These are phyloP conservation scores for Chaetomium fimeti DNA, from an alignment of 495 filamentous ascomycete genomes.

Conservation along the genomic window DNA sequence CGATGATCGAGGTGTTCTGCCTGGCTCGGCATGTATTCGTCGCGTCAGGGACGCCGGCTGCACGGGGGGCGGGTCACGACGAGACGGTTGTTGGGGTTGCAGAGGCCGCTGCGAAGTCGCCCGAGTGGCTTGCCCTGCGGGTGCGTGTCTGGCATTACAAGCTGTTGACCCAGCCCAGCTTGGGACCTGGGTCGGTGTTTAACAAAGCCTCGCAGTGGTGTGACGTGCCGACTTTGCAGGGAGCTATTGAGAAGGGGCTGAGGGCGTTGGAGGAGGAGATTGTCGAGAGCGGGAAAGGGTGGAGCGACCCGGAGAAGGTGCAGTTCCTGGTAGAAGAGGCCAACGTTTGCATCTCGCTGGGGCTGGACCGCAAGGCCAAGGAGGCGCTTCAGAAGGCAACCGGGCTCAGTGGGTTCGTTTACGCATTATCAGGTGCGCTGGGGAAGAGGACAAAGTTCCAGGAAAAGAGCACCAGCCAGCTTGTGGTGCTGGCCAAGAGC, in stretches of 20 bases:
- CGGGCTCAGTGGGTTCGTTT: conserved; percentile 64
- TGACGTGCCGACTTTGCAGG: conserved; percentile 51
- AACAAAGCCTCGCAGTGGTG: conserved; percentile 47
- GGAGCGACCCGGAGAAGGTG: conserved; percentile 48
- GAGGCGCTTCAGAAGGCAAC: conserved; percentile 67
- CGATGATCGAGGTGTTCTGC: conserved; percentile 75
- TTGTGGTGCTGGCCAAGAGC: conserved; percentile 89
- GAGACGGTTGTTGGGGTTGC: conserved; percentile 1
- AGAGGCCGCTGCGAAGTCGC: conserved; percentile 24
- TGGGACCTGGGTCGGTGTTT: conserved; percentile 54
- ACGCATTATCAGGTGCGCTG: conserved; percentile 78
- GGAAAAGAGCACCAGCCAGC: conserved; percentile 80
- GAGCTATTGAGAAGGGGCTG: conserved; percentile 49
- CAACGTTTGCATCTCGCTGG: conserved; percentile 79
- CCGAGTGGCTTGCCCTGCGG: conserved; percentile 59
- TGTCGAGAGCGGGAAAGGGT: conserved; percentile 28
- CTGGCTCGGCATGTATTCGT: conserved; percentile 70
- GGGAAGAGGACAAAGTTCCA: conserved; percentile 95
- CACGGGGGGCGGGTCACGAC: conserved; percentile 12
- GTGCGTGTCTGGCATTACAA: conserved; percentile 85
- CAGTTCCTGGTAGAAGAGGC: conserved; percentile 77
- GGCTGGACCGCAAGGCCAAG: conserved; percentile 72
- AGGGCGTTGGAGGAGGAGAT: conserved; percentile 46
- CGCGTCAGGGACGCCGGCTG: conserved; percentile 3
- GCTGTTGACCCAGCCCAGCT: conserved; percentile 69